A percentile compares a stretch with the other conserved stretches of the same genome.
These are phyloP conservation scores for Mycena chlorophos DNA, from an alignment of 768 basidiomycete genomes.

Conservation along the genomic window DNA sequence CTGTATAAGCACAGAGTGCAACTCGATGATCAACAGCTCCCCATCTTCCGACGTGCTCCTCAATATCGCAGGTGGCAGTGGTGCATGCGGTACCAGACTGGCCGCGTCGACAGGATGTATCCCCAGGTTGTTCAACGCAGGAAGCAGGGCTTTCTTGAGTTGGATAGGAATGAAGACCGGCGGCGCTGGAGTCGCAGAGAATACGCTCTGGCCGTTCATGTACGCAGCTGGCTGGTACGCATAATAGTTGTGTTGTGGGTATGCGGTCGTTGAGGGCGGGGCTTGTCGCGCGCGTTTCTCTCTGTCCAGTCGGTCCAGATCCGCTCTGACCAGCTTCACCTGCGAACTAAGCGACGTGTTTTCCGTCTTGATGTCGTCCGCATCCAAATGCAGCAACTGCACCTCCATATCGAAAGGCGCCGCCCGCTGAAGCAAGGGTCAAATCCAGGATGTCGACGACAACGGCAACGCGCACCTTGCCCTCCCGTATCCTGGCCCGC, in stretches of 20 bases:
- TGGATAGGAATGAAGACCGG: slow-evolving; percentile 49
- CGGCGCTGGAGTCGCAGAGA: slow-evolving; percentile 27
- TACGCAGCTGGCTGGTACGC: slow-evolving; percentile 61
- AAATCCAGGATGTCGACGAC: neutral
- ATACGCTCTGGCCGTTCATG: slow-evolving; percentile 32
- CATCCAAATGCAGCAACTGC: slow-evolving; percentile 57
- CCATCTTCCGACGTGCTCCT: slow-evolving; percentile 72
- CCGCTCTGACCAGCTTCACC: slow-evolving; percentile 59
- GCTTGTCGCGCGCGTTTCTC: slow-evolving; percentile 55
- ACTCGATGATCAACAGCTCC: slow-evolving; percentile 71
- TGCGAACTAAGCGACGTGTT: slow-evolving; percentile 57
- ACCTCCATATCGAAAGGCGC: slow-evolving; percentile 66
- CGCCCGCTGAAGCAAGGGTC: slow-evolving; percentile 45
- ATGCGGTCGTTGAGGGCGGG: slow-evolving; percentile 26
- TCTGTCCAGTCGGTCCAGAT: slow-evolving; percentile 67
- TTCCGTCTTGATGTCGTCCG: slow-evolving; percentile 69
- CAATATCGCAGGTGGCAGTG: slow-evolving; percentile 75
- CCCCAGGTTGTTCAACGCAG: slow-evolving; percentile 67
- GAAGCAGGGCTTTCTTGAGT: slow-evolving; percentile 58
- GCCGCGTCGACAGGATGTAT: slow-evolving; percentile 68
- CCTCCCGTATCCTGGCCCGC: slow-evolving; percentile 51
- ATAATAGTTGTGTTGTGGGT: slow-evolving; percentile 57
- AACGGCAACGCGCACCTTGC: slow-evolving; percentile 46
- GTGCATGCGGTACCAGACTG: slow-evolving; percentile 50
- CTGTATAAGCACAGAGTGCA: slow-evolving; percentile 74